Evolutionary conservation across 1,139 yeast genomes (phyloP).

Genomic region (Yueomyces sp.): DNA sequence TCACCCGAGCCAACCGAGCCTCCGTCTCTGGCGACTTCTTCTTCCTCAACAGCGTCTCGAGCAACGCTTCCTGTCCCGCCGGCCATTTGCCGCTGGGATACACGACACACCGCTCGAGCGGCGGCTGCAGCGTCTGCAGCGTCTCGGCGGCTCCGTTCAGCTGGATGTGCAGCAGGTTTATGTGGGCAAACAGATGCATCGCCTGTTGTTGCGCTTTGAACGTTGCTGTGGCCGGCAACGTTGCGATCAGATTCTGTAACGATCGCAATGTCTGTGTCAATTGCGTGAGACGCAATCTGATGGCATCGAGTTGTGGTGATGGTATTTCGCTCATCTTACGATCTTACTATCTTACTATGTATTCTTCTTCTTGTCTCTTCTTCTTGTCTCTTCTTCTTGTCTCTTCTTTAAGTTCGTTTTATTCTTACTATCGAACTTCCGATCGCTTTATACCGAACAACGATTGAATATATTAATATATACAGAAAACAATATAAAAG

Average conservation of each 20-base stretch:
- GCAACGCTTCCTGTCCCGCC: conserved; percentile 67
- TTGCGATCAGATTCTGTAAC: conserved; percentile 31
- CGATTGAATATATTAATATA: too few relatives aligned
- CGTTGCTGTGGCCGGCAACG: conserved; percentile 27
- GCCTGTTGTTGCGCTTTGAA: conserved; percentile 62
- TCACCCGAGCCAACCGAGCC: conserved; percentile 65
- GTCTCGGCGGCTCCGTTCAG: conserved; percentile 60
- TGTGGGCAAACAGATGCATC: conserved; percentile 54
- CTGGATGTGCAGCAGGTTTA: conserved; percentile 27
- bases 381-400: too few relatives aligned
- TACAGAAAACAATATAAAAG: too few relatives aligned
- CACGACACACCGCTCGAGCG: conserved; percentile 54
- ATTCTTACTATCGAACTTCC: too few relatives aligned
- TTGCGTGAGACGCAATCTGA: conserved; percentile 48
- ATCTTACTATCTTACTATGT: too few relatives aligned
- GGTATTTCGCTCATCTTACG: conserved; percentile 29
- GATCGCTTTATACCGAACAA: too few relatives aligned
- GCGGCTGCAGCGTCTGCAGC: conserved; percentile 46
- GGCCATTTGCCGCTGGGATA: conserved; percentile 81
- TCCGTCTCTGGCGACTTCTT: conserved; percentile 84
- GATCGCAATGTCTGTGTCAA: conserved; percentile 34
- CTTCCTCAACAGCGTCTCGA: conserved; percentile 74
- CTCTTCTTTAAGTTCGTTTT: too few relatives aligned
- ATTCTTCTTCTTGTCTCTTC: too few relatives aligned
- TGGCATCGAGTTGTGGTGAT: conserved; percentile 44